Evolutionary conservation across 331 rosid genomes (phyloP), one percentile per base, ranked within the genome.

Genomic region (Phaseolus coccineus): DNA sequence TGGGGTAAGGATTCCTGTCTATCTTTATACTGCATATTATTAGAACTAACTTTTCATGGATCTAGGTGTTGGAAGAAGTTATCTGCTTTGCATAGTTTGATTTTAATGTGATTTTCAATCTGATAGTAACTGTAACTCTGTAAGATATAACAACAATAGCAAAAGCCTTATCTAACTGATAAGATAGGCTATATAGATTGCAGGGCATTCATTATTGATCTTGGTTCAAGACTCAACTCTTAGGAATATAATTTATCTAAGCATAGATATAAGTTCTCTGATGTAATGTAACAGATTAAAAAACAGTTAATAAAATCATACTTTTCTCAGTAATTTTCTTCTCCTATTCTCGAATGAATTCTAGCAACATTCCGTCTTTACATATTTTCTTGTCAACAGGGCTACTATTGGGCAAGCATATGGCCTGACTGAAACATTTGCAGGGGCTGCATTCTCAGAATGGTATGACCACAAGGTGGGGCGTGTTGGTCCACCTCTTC

Each of bases 361-460:
- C 11, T 40, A 40, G 8, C 11, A 9, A 40, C 11, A 40, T 7
- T 40, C 3, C 8, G 46, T 40, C 46, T 73, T 44, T 46, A 39
- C 79, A 55, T 80, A 8, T 69, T 58, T 63, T 50, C 77, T 68
- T 78, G 74, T 79, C 13, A 42, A 71, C 75, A 94, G 98, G 86
- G 89, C 96, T 84, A 94, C 97, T 52, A 84, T 92, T 30, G 98
- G 98, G 61, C 98, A 94, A 90, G 98, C 83, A 82, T 94, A 92
- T 85, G 98, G 98, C 74, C 83, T 92, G 89, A 94, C 97, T 9
- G 98, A 94, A 88, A 94, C 98, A 74, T 94, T 92, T 91, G 97
- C 97, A 42, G 98, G 98, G 77, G 98, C 94, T 84, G 68, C 97
- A 14, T 92, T 94, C 85, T 89, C 97, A 10, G 97, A 94, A 81